Conservation (phyloP, 768 basidiomycete genomes). For the Tubosaeta brunneosetosa region DNA sequence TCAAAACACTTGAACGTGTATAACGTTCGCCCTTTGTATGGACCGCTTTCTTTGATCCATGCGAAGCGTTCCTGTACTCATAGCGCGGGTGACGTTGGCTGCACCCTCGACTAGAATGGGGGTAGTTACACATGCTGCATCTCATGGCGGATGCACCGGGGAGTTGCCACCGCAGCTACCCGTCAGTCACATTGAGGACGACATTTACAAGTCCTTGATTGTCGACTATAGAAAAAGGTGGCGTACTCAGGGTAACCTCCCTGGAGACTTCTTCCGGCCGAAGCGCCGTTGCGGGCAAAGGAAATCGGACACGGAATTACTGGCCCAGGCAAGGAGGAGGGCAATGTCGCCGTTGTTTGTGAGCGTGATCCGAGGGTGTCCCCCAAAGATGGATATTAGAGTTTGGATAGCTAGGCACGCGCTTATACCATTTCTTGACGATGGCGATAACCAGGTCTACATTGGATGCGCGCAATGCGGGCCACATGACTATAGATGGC, state of each 20-base stretch:
- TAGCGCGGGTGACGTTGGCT: constrained; percentile 20
- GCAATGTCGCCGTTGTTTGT: background rate
- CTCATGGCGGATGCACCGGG: constrained; percentile 14
- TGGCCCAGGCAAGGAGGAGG: constrained; percentile 1
- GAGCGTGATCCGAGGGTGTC: too few species aligned
- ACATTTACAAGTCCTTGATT: constrained; percentile 8
- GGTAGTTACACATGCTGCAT: constrained; percentile 4
- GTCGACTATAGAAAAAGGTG: constrained; percentile 14
- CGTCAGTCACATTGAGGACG: constrained; percentile 21
- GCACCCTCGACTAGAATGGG: constrained; percentile 9
- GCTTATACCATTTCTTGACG: background rate
- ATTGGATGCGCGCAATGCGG: background rate
- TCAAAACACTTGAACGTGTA: constrained; percentile 14
- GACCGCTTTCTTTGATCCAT: constrained; percentile 12
- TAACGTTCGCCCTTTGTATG: constrained; percentile 18
- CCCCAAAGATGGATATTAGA: constrained; percentile 6
- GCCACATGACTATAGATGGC: background rate
- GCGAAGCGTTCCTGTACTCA: constrained; percentile 23
- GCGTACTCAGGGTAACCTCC: constrained; percentile 23
- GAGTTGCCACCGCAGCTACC: constrained; percentile 22
- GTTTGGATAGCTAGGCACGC: constrained; percentile 15
- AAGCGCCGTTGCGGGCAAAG: constrained; percentile 5
- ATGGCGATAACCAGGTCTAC: too few species aligned
- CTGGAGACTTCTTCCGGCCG: constrained; percentile 14
- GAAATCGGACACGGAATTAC: constrained; percentile 4